Evolutionary conservation across 2,329 filamentous ascomycete species (phyloP).

Genomic region (Acrodontium crateriforme): DNA sequence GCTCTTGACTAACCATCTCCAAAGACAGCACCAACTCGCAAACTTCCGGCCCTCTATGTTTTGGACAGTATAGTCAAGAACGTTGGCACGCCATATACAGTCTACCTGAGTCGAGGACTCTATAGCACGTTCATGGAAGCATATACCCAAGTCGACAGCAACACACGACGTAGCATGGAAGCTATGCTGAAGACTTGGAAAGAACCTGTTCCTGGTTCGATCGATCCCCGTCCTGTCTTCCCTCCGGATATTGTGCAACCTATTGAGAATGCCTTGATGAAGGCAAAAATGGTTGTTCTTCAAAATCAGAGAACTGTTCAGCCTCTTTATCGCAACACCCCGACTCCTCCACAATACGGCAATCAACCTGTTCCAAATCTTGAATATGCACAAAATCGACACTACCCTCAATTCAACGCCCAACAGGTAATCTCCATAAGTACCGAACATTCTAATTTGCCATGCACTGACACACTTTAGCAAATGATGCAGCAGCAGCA

Average conservation of each 20-base stretch:
- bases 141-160: slow-evolving; percentile 74
- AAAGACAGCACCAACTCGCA: slow-evolving; percentile 76
- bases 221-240: slow-evolving; percentile 88
- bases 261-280: slow-evolving; percentile 89
- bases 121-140: slow-evolving; percentile 95
- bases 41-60: slow-evolving; percentile 90
- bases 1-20: slow-evolving; percentile 25
- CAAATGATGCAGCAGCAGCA: too few species aligned
- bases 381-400: slow-evolving; percentile 20
- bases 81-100: slow-evolving; percentile 90
- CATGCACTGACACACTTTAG: too few species aligned
- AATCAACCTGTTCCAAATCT: slow-evolving; percentile 27
- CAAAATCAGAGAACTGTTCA: slow-evolving; percentile 44
- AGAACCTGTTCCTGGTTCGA: slow-evolving; percentile 82
- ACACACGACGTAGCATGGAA: slow-evolving; percentile 80
- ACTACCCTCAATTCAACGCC: slow-evolving; percentile 18
- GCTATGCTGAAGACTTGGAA: slow-evolving; percentile 98
- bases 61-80: slow-evolving; percentile 98
- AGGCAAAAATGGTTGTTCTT: slow-evolving; percentile 52
- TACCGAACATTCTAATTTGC: too few species aligned
- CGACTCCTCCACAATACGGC: slow-evolving; percentile 51
- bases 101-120: slow-evolving; percentile 84
- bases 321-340: slow-evolving; percentile 48
- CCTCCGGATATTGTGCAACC: slow-evolving; percentile 71
- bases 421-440: slow-evolving; percentile 21